Conservation (phyloP, 176 grass and related monocot species). For the Cocos nucifera region DNA sequence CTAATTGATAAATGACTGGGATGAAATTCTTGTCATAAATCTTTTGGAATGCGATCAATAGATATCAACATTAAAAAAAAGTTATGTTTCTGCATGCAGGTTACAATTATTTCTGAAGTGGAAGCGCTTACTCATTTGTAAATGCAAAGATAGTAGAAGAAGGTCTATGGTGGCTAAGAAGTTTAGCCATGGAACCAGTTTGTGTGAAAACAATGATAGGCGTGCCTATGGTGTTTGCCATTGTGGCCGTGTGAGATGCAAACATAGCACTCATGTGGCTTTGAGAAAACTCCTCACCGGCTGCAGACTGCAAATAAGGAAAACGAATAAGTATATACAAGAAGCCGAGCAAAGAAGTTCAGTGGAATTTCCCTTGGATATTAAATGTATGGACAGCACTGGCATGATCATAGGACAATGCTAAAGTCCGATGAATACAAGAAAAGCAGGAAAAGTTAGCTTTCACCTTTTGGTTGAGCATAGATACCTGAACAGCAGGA, state of each 20-base stretch:
- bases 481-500: slow-evolving; percentile 38
- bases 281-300: slow-evolving; percentile 40
- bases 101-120: neutral
- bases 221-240: slow-evolving; percentile 71
- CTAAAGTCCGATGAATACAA: too few species aligned
- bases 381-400: too few species aligned
- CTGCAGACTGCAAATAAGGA: slow-evolving; percentile 30
- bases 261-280: slow-evolving; percentile 82
- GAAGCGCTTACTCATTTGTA: slow-evolving; percentile 62
- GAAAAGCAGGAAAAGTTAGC: too few species aligned
- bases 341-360: too few species aligned
- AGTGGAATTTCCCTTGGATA: too few species aligned
- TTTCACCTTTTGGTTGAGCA: too few species aligned
- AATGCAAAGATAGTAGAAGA: slow-evolving; percentile 81
- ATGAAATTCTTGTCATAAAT: too few species aligned
- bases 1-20: too few species aligned
- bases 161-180: slow-evolving; percentile 85
- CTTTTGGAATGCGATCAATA: too few species aligned
- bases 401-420: too few species aligned
- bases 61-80: too few species aligned
- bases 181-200: slow-evolving; percentile 81
- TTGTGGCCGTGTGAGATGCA: slow-evolving; percentile 80
- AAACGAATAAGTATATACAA: slow-evolving; percentile 1
- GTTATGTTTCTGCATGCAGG: too few species aligned
- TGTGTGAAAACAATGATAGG: slow-evolving; percentile 95